Conservation (phyloP, 2,329 filamentous ascomycete species). For the Pseudogymnoascus sp. region DNA sequence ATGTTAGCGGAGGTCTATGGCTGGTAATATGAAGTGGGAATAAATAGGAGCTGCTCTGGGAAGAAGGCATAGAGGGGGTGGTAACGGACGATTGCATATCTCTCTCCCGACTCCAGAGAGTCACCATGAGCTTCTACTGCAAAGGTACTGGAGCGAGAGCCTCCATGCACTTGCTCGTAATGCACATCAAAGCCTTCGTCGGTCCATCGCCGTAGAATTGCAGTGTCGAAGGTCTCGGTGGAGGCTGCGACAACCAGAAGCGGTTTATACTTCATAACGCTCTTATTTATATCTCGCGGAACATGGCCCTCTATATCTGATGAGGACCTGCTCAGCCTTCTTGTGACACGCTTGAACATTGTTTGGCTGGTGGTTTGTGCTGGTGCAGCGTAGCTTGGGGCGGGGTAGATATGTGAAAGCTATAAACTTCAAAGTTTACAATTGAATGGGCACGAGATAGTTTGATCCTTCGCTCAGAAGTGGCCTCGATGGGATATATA, state of each 20-base stretch:
- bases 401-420: background rate
- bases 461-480: background rate
- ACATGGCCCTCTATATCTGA: background rate
- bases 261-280: background rate
- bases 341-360: conserved; percentile 1
- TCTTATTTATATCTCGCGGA: background rate
- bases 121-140: conserved; percentile 41
- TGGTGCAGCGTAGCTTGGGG: background rate
- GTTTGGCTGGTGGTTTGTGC: background rate
- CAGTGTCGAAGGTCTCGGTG: conserved; percentile 46
- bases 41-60: background rate
- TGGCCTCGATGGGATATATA: background rate
- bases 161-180: conserved; percentile 30
- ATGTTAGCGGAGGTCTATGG: background rate
- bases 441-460: background rate
- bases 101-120: conserved; percentile 41
- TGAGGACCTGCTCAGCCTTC: background rate
- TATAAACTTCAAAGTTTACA: background rate
- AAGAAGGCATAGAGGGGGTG: background rate
- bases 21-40: conserved; percentile 39
- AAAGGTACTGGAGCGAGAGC: conserved; percentile 23
- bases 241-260: conserved; percentile 42
- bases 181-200: conserved; percentile 52
- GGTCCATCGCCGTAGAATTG: conserved; percentile 44
- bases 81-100: conserved; percentile 52